Evolutionary conservation across 371 early-diverging fungal species (phyloP), one percentile per base, ranked within the genome.

Genomic region (Syncephalastrum racemosum): DNA sequence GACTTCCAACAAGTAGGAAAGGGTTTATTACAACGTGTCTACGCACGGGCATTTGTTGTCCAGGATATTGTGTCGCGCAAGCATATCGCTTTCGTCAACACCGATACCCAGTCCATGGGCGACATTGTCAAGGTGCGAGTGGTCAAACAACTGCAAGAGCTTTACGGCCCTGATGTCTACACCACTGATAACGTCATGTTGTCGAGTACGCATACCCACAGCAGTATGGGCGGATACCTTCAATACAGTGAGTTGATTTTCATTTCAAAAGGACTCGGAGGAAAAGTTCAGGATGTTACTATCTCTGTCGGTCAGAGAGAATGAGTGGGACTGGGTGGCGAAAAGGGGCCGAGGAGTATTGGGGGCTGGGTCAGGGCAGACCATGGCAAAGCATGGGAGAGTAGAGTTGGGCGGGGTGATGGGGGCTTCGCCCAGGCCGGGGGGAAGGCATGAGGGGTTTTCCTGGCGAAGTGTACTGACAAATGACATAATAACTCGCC

Each of bases 121-220:
- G 71, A 71, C 18, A 68, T 74, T 25, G 67, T 76, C 7, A 72
- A 74, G 47, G 57, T 66, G 31, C 55, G 70, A 20, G 76, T 77
- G 0, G 57, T 82, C 3, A 42, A 74, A 41, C 19, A 42, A 12
- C 63, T 76, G 8, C 63, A 67, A 53, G 31, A 13, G 4, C 47
- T 25, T 6, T 68, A 54, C 54, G 77, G 71, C 1, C 47, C 50
- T 39, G 23, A 46, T 36, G 18, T 62, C 2, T 79, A 69, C 44
- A 73, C 67, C 5, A 62, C 55, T n/a, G 60, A 78, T 15, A 89
- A 89, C 62, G 67, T 89, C 43, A 78, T 84, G 80, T 58, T 87
- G 2, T 81, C 85, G 3, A 82, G 81, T 31, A 89, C 85, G n/a
- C 89, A 89, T 62, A 83, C 86, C 4, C 89, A 89, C 57, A 73